A percentile compares a stretch with the other conserved stretches of the same genome.
Conservation (phyloP, 257 asterid species). For the Solanum phureja region DNA sequence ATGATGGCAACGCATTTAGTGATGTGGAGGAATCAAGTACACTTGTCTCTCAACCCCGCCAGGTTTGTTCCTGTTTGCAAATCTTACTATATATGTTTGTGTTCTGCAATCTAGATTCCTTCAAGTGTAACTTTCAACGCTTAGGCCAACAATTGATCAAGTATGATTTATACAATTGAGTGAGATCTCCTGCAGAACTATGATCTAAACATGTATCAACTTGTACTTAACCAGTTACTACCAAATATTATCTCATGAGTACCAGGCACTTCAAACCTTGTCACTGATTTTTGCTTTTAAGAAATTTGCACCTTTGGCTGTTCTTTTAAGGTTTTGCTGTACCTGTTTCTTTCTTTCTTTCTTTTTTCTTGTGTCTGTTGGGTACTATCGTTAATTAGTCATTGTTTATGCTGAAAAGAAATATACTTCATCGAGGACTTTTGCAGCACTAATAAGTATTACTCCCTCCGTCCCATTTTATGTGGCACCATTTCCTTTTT, state of each 20-base stretch:
- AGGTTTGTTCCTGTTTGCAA: slow-evolving; percentile 36
- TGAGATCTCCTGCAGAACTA: neutral
- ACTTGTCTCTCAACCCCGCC: slow-evolving; percentile 94
- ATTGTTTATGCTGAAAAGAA: too few relatives aligned
- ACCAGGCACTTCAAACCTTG: neutral
- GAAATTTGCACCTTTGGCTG: neutral
- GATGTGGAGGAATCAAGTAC: slow-evolving; percentile 48
- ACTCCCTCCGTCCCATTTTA: too few relatives aligned
- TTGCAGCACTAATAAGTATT: neutral
- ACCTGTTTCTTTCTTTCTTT: too few relatives aligned
- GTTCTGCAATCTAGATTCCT: neutral
- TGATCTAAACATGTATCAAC: neutral
- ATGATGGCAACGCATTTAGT: too few relatives aligned
- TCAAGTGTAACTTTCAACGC: neutral
- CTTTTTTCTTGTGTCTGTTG: too few relatives aligned
- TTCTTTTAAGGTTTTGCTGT: too few relatives aligned
- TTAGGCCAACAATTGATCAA: neutral
- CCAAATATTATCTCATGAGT: neutral
- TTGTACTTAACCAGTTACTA: neutral
- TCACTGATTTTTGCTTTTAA: neutral
- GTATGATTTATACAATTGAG: neutral
- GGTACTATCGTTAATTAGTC: too few relatives aligned
- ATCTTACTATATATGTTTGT: neutral
- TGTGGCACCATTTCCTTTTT: too few relatives aligned
- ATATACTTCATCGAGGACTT: neutral